These are phyloP conservation scores for Melastoma malabathricum DNA, from an alignment of 345 rosid genomes.

Conservation along the genomic window DNA sequence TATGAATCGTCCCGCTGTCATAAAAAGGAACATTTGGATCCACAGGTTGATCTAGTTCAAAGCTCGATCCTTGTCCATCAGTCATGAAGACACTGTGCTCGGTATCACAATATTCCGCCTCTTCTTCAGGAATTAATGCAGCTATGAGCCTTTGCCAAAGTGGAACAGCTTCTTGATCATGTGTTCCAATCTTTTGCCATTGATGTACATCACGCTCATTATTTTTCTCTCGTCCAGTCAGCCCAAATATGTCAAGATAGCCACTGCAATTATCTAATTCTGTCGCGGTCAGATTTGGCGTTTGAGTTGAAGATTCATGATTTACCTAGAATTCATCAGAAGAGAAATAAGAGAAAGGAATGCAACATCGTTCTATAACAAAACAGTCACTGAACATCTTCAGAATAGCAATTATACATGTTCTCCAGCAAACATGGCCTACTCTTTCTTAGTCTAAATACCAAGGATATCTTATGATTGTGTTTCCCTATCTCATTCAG, in stretches of 20 bases:
- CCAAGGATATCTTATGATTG: too few species aligned
- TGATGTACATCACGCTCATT: slow-evolving; percentile 19
- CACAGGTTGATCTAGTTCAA: slow-evolving; percentile 41
- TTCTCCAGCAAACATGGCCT: too few species aligned
- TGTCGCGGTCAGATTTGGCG: slow-evolving; percentile 12
- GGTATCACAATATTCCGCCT: slow-evolving; percentile 14
- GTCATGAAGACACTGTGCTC: slow-evolving; percentile 34
- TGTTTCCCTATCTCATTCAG: too few species aligned
- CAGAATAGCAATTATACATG: too few species aligned
- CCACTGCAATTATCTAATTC: slow-evolving; percentile 12
- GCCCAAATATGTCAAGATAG: slow-evolving; percentile 20
- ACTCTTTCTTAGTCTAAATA: too few species aligned
- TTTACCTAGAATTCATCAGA: slow-evolving; percentile 25
- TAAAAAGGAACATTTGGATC: slow-evolving; percentile 46
- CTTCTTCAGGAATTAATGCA: slow-evolving; percentile 75
- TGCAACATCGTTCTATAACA: background rate
- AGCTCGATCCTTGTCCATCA: slow-evolving; percentile 44
- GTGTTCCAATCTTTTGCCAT: slow-evolving; percentile 12
- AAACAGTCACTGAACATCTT: background rate
- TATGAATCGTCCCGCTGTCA: slow-evolving; percentile 21
- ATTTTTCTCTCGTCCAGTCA: slow-evolving; percentile 19
- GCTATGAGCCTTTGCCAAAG: slow-evolving; percentile 75
- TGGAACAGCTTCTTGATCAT: slow-evolving; percentile 32
- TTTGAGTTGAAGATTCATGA: slow-evolving; percentile 13
- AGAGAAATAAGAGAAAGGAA: background rate